These are phyloP conservation scores for Turritis glabra DNA, from an alignment of 345 rosid species.

Conservation along the genomic window DNA sequence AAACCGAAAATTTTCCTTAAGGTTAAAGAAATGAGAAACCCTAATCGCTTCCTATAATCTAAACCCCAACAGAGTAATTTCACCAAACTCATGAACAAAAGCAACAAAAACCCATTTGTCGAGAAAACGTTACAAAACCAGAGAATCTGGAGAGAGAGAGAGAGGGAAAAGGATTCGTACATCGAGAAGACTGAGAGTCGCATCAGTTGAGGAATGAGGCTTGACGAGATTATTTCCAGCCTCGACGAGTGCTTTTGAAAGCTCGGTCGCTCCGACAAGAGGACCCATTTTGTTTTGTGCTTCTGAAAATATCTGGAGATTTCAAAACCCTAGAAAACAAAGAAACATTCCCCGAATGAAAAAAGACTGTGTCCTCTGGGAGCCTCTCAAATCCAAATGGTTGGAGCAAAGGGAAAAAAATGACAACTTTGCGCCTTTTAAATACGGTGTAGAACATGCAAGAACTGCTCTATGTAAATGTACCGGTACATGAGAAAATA, in stretches of 20 bases:
- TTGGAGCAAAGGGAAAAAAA: not conserved
- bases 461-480: not conserved
- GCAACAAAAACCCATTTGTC: slow-evolving; percentile 16
- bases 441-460: slow-evolving; percentile 32
- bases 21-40: slow-evolving; percentile 16
- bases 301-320: not conserved
- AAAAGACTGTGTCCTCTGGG: not conserved
- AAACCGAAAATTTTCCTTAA: not conserved
- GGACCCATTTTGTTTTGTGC: slow-evolving; percentile 47
- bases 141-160: not conserved
- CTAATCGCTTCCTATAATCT: slow-evolving; percentile 22
- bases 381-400: slow-evolving; percentile 16
- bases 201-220: slow-evolving; percentile 52
- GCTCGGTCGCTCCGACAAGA: slow-evolving; percentile 34
- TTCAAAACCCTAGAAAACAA: slow-evolving; percentile 45
- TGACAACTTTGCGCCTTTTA: slow-evolving; percentile 26
- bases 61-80: slow-evolving; percentile 23
- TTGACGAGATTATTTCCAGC: slow-evolving; percentile 57
- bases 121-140: not conserved
- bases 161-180: slow-evolving; percentile 40
- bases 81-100: slow-evolving; percentile 7
- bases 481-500: not conserved
- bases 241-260: slow-evolving; percentile 52
- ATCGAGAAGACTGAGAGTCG: slow-evolving; percentile 55
- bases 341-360: slow-evolving; percentile 22